Conservation (phyloP, 495 filamentous ascomycete species). For the Antarctomyces pellizariae region DNA sequence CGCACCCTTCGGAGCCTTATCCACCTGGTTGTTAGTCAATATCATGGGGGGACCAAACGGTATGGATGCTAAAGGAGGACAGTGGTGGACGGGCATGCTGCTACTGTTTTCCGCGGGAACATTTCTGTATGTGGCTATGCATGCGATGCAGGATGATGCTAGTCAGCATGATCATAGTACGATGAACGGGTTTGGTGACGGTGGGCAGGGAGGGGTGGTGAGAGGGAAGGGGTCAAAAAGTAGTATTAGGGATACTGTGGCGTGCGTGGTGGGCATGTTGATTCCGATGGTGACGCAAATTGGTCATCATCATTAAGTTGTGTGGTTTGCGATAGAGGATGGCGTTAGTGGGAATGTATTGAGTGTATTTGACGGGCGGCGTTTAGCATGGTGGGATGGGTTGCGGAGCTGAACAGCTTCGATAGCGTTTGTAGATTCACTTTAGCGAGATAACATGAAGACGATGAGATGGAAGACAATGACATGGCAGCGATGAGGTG, state of each 20-base stretch:
- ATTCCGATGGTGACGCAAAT: slow-evolving; percentile 74
- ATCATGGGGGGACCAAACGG: slow-evolving; percentile 29
- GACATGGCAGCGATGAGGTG: too few species aligned
- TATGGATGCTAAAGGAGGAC: slow-evolving; percentile 16
- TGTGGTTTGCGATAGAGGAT: too few species aligned
- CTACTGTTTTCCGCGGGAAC: slow-evolving; percentile 85
- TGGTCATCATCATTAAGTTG: slow-evolving; percentile 44
- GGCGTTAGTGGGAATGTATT: too few species aligned
- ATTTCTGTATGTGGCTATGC: slow-evolving; percentile 98
- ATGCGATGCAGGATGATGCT: slow-evolving; percentile 79
- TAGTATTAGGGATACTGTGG: slow-evolving; percentile 40
- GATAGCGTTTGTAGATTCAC: too few species aligned
- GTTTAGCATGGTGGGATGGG: too few species aligned
- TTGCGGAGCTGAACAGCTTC: too few species aligned
- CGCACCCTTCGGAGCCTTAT: slow-evolving; percentile 65
- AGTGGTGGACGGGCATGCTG: slow-evolving; percentile 81
- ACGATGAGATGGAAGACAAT: too few species aligned
- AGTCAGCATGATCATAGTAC: slow-evolving; percentile 22
- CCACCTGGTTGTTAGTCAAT: slow-evolving; percentile 58
- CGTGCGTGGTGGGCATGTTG: slow-evolving; percentile 71
- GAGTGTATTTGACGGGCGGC: too few species aligned
- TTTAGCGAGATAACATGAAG: too few species aligned
- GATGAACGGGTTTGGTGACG: slow-evolving; percentile 45
- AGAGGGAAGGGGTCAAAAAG: slow-evolving; percentile 26
- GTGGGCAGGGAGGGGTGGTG: slow-evolving; percentile 16